Evolutionary conservation across 2,329 filamentous ascomycete genomes (phyloP).

Genomic region (Ceratocystis eucalypticola): DNA sequence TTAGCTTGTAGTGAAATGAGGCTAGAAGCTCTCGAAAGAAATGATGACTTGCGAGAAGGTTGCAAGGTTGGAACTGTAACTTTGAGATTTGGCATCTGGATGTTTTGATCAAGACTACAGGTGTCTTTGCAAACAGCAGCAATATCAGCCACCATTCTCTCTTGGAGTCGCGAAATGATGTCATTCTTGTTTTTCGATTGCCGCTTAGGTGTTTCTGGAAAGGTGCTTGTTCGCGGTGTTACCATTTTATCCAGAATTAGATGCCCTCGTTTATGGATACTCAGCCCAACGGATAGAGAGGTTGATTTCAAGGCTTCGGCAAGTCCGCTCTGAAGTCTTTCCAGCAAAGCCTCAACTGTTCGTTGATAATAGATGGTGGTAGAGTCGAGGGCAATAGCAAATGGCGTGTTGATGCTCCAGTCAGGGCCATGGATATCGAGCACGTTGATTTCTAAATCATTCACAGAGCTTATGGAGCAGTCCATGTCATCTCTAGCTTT

Average conservation of each 20-base stretch:
- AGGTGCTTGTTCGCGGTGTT: slow-evolving; percentile 28
- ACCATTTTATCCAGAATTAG: slow-evolving; percentile 38
- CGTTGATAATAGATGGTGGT: slow-evolving; percentile 32
- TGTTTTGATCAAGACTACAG: slow-evolving; percentile 29
- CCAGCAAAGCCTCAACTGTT: slow-evolving; percentile 36
- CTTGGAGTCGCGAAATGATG: slow-evolving; percentile 31
- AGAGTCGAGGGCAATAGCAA: slow-evolving; percentile 33
- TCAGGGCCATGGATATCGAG: slow-evolving; percentile 33
- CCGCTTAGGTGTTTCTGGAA: slow-evolving; percentile 24
- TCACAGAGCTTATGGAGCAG: slow-evolving; percentile 28
- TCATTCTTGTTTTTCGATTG: slow-evolving; percentile 23
- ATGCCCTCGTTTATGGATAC: slow-evolving; percentile 39
- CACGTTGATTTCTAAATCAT: slow-evolving; percentile 38
- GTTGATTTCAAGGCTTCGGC: slow-evolving; percentile 36
- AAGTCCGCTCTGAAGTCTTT: slow-evolving; percentile 39
- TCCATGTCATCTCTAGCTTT: slow-evolving; percentile 32
- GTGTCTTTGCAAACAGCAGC: slow-evolving; percentile 39
- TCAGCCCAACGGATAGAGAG: slow-evolving; percentile 35
- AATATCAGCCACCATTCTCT: slow-evolving; percentile 36
- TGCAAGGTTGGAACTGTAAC: slow-evolving; percentile 17
- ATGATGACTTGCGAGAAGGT: slow-evolving; percentile 3
- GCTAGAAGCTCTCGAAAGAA: slow-evolving; percentile 8
- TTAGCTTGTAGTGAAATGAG: slow-evolving; percentile 6
- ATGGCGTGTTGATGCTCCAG: slow-evolving; percentile 36
- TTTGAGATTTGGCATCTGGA: slow-evolving; percentile 24